Base-by-base conservation (phyloP, 2,329 filamentous ascomycete species). In the Fusarium cicatricum region DNA sequence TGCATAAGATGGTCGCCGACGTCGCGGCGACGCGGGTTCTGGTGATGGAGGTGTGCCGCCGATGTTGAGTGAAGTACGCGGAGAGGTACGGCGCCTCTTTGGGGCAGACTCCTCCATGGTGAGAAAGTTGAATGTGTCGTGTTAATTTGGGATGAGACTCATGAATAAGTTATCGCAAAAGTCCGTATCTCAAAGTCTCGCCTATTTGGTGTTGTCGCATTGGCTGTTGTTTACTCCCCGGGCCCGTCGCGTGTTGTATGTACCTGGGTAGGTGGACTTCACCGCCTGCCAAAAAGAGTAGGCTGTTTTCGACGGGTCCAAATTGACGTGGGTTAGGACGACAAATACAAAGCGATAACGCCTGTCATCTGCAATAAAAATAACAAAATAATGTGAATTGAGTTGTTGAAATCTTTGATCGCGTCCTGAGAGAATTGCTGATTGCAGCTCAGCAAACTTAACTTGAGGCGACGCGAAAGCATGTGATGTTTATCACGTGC, bases 11-110 rank as follows among this genome's bases (percentile, higher is more conserved):
- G 83, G 80, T 1, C 80, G 80, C 40, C 67, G 67, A 28, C 66
- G 72, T 53, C 64, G 70, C 31, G 68, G 64, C 28, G 51, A 66
- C 68, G 45, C 65, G 66, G 61, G 79, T 69, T 44, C 51, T 42
- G 53, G 58, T 31, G 61, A 51, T 48, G 49, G 38, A n/a, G 42
- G 38, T 34, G 17, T 77, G 68, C 38, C 52, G 28, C 50, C 46
- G 21, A 64, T 39, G 4, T 68, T 43, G 33, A 61, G 46, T 28
- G 65, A 70, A 40, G 58, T 78, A 17, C 78, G 79, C 15, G 85
- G 82, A 56, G 85, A 88, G 17, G 80, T 86, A 70, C 86, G 87
- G 68, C 86, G 83, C 69, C 86, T 80, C 73, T 90, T 90, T 5
- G 84, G 77, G 40, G 86, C 83, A 21, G 86, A 85, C 50, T 80